phyloP scores from a whole-genome alignment of 805 yeast species.

The Ogataea pilisensis region DNA sequence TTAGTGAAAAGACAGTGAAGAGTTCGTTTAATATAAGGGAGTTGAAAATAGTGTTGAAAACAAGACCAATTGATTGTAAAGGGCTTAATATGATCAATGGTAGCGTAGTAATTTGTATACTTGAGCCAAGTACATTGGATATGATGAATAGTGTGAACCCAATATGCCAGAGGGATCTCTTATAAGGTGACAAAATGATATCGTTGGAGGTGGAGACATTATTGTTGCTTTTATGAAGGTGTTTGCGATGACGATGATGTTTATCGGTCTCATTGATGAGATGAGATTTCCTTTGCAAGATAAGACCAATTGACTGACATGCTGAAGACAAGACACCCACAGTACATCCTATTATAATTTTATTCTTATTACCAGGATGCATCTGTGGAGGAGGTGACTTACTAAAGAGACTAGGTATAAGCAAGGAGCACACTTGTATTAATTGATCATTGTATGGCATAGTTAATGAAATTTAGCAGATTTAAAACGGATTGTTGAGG shows the following conservation, averaged over 20 bases:
- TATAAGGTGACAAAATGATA: constrained; percentile 32
- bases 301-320: constrained; percentile 75
- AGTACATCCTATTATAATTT: constrained; percentile 52
- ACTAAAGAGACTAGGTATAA: no score
- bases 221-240: no score
- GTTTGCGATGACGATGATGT: no score
- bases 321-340: constrained; percentile 76
- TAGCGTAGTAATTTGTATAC: constrained; percentile 77
- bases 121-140: constrained; percentile 75
- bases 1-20: constrained; percentile 51
- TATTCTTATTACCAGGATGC: constrained; percentile 9
- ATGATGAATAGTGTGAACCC: constrained; percentile 69
- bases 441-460: no score
- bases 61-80: constrained; percentile 81
- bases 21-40: constrained; percentile 61
- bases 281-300: constrained; percentile 78
- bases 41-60: constrained; percentile 77
- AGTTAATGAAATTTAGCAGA: no score
- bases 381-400: no score
- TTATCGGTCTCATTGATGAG: constrained; percentile 37
- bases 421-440: no score
- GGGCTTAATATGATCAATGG: constrained; percentile 81
- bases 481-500: no score
- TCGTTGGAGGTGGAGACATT: no score
- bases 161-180: constrained; percentile 63